A percentile compares a stretch with the other conserved stretches of the same genome.
Evolutionary conservation across 1,139 yeast genomes (phyloP).

Genomic region (Starmera stellimalicola): DNA sequence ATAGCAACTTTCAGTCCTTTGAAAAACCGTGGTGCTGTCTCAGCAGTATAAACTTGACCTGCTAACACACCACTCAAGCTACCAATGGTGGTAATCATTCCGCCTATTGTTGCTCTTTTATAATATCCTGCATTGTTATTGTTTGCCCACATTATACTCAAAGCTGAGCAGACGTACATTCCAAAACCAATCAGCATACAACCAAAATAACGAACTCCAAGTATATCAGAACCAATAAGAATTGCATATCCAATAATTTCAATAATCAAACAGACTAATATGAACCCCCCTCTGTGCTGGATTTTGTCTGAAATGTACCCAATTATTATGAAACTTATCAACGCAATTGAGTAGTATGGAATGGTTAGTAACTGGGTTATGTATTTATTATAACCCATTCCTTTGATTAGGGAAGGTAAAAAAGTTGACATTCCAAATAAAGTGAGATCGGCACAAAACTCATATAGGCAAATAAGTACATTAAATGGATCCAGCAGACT

Average conservation of each 20-base stretch:
- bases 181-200: constrained; percentile 34
- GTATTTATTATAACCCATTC: constrained; percentile 34
- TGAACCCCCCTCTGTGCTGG: constrained; percentile 26
- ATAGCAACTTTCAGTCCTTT: constrained; percentile 22
- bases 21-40: constrained; percentile 24
- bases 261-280: constrained; percentile 25
- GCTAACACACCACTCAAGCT: constrained; percentile 37
- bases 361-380: constrained; percentile 40
- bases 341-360: constrained; percentile 37
- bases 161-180: constrained; percentile 32
- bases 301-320: constrained; percentile 33
- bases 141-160: constrained; percentile 37
- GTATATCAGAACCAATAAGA: constrained; percentile 21
- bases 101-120: constrained; percentile 37
- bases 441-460: constrained; percentile 37
- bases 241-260: constrained; percentile 33
- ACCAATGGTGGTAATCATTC: constrained; percentile 34
- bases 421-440: constrained; percentile 41
- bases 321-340: constrained; percentile 27
- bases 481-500: constrained; percentile 34
- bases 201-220: constrained; percentile 38
- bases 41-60: constrained; percentile 30
- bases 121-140: constrained; percentile 36
- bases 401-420: constrained; percentile 35
- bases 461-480: constrained; percentile 30